Conservation (phyloP, 75 land plant species). For the Cupressus sempervirens region DNA sequence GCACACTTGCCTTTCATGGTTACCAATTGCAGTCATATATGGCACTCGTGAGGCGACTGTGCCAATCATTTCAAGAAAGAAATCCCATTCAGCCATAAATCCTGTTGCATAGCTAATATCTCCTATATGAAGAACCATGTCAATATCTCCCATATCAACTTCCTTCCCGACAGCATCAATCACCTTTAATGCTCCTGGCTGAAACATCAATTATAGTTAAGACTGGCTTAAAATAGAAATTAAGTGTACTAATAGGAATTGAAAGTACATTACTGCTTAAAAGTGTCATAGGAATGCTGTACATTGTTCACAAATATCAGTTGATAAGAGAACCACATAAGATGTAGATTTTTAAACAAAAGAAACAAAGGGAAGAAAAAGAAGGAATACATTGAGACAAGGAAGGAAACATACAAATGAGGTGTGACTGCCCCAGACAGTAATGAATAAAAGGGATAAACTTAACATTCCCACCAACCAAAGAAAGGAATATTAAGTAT, state of each 20-base stretch:
- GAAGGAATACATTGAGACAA: background rate
- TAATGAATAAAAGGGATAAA: background rate
- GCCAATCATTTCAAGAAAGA: conserved; percentile 36
- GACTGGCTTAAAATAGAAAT: background rate
- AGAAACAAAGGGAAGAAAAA: background rate
- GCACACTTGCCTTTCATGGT: conserved; percentile 37
- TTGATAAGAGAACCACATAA: background rate
- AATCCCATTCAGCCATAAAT: conserved; percentile 48
- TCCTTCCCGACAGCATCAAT: conserved; percentile 32
- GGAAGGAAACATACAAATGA: background rate
- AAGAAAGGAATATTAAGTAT: background rate
- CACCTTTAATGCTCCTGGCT: conserved; percentile 42
- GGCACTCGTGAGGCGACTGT: conserved; percentile 40
- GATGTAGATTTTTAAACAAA: background rate
- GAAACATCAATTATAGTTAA: conserved; percentile 3
- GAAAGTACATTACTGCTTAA: background rate
- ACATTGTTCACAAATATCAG: background rate
- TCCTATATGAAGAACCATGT: conserved; percentile 38
- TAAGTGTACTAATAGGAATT: background rate
- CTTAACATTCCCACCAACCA: background rate
- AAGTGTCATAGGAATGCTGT: background rate
- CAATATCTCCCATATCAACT: conserved; percentile 18
- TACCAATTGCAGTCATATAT: conserved; percentile 53
- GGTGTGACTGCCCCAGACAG: background rate
- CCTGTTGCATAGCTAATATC: conserved; percentile 57